Conservation (phyloP, 1,139 yeast genomes). For the Nadsonia starkeyi-henricii region DNA sequence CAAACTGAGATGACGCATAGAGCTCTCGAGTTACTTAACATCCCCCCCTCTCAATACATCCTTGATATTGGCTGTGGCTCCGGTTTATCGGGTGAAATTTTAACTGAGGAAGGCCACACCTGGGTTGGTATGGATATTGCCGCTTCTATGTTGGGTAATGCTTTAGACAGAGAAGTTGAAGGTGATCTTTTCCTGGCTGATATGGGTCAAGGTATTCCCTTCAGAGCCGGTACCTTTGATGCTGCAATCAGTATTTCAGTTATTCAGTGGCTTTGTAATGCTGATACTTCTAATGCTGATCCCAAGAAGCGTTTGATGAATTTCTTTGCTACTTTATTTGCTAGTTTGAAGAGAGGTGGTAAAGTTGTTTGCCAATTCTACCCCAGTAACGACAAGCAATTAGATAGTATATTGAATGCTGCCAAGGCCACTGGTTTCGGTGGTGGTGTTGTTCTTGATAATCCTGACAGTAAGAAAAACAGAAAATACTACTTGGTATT, state of each 20-base stretch:
- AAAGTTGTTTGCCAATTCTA: constrained; percentile 95
- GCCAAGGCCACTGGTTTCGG: constrained; percentile 94
- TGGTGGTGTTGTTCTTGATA: constrained; percentile 89
- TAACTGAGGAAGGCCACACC: constrained; percentile 83
- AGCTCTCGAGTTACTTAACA: constrained; percentile 73
- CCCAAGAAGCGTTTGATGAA: constrained; percentile 74
- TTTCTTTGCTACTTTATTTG: constrained; percentile 80
- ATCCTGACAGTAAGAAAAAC: constrained; percentile 83
- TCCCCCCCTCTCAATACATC: constrained; percentile 51
- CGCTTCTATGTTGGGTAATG: constrained; percentile 92
- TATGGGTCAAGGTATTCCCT: constrained; percentile 90
- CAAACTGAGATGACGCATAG: constrained; percentile 96
- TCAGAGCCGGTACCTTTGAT: constrained; percentile 92
- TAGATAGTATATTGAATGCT: constrained; percentile 59
- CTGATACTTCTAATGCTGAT: constrained; percentile 69
- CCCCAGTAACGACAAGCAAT: constrained; percentile 80
- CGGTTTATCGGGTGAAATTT: constrained; percentile 86
- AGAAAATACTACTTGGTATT: constrained; percentile 82
- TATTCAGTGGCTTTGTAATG: constrained; percentile 96
- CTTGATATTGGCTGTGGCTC: constrained; percentile 97
- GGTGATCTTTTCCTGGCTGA: constrained; percentile 88
- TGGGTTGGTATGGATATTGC: constrained; percentile 98
- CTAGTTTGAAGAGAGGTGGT: constrained; percentile 82
- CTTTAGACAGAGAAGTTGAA: constrained; percentile 78
- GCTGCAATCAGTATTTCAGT: constrained; percentile 94